Base-by-base conservation (phyloP, 257 asterid species). In the Salvia miltiorrhiza region DNA sequence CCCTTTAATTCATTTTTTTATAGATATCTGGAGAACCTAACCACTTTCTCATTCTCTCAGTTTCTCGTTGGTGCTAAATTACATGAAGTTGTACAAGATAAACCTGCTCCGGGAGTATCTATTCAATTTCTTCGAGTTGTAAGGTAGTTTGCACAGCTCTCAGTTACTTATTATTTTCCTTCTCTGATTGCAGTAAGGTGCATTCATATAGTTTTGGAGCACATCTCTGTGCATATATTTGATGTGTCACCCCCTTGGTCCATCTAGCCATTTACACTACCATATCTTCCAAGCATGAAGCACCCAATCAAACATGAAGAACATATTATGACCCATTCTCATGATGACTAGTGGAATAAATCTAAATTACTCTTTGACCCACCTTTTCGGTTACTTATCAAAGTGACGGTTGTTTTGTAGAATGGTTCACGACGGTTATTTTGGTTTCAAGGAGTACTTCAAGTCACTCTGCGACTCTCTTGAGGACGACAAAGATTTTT, bases 391-490 rank as follows among this genome's bases (percentile, higher is more conserved):
- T 20, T 45, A 59, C 59, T 40, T 37, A 24, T 61, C 13, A 6
- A 45, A 33, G 20, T 30, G 24, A 12, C 28, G 13, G 19, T 24
- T 37, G 20, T 50, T 65, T 20, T 77, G 62, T 60, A 83, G 87
- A 77, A 83, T 83, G 87, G 79, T 79, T 47, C 84, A 76, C 8
- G 85, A 83, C 65, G 87, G 83, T 72, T 75, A 79, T 73, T 83
- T 83, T 77, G 87, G 85, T 52, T 77, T 77, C 84, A 64, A 79
- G 61, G 87, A 80, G 50, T 77, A 79, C 67, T 79, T 83, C 67
- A 69, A 69, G 71, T 65, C 83, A 17, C 67, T 83, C 73, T 83
- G 83, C 3, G 78, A 83, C 69, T 65, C 80, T 35, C 70, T 83
- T 45, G 87, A 83, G 68, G 79, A 75, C 9, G 84, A 71, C 68